These are phyloP conservation scores for Acidomyces sp. DNA, from an alignment of 495 filamentous ascomycete genomes.

Conservation along the genomic window DNA sequence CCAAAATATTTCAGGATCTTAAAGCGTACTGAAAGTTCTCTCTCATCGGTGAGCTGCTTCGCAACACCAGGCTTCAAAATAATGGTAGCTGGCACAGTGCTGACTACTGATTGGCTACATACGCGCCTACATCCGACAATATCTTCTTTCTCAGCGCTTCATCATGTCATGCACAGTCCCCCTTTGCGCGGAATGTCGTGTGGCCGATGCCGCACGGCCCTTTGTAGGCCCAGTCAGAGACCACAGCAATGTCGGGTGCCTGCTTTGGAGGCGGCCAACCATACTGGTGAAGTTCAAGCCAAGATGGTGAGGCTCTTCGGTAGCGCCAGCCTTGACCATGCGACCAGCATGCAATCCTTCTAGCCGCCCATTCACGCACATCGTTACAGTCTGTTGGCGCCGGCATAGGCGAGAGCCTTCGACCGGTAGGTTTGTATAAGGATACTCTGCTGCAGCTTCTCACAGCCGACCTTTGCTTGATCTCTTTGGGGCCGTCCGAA, in stretches of 20 bases:
- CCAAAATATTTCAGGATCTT: too few relatives aligned
- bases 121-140: not conserved
- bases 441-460: not conserved
- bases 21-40: too few relatives aligned
- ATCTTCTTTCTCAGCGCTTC: not conserved
- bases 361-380: conserved; percentile 9
- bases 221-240: too few relatives aligned
- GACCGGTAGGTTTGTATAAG: conserved; percentile 11
- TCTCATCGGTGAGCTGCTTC: too few relatives aligned
- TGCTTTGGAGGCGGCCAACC: too few relatives aligned
- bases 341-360: conserved; percentile 5
- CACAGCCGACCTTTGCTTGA: not conserved
- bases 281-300: conserved; percentile 4
- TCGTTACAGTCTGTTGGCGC: conserved; percentile 8
- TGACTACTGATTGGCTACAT: too few relatives aligned
- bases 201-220: too few relatives aligned
- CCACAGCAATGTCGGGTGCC: too few relatives aligned
- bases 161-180: too few relatives aligned
- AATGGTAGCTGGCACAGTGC: too few relatives aligned
- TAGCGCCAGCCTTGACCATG: conserved; percentile 16
- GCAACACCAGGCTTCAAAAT: too few relatives aligned
- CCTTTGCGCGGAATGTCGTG: too few relatives aligned
- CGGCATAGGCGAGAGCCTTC: not conserved
- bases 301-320: conserved; percentile 3
- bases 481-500: not conserved